A percentile compares a stretch with the other conserved stretches of the same genome.
Conservation (phyloP, 192 early-diverging fungal species). For the Backusella sp. region DNA sequence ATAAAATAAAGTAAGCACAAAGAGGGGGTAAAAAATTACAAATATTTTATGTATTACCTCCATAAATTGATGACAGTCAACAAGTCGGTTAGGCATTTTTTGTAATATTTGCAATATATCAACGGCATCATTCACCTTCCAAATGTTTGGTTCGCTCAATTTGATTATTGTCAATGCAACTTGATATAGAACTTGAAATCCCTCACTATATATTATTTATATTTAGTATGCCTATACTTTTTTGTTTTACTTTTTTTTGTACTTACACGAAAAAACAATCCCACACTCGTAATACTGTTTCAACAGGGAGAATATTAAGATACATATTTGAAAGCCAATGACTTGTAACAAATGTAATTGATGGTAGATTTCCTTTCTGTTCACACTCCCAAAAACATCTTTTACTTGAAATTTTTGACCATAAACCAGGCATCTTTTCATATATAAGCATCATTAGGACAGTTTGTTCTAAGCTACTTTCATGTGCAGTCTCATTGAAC, state of each 20-base stretch:
- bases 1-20: not conserved
- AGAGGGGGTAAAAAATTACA: not conserved
- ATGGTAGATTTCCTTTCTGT: constrained; percentile 54
- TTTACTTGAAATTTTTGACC: constrained; percentile 44
- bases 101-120: constrained; percentile 55
- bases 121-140: constrained; percentile 51
- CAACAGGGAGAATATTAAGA: constrained; percentile 74
- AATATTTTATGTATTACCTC: constrained; percentile 25
- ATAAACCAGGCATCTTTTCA: constrained; percentile 49
- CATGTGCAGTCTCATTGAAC: constrained; percentile 73
- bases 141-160: constrained; percentile 61
- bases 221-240: not conserved
- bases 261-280: constrained; percentile 63
- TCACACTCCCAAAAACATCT: constrained; percentile 46
- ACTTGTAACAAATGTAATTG: constrained; percentile 72
- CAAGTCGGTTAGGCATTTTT: constrained; percentile 54
- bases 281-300: constrained; percentile 67
- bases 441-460: constrained; percentile 62
- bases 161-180: constrained; percentile 69
- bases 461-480: constrained; percentile 68
- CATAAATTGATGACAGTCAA: constrained; percentile 60
- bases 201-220: not conserved
- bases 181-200: constrained; percentile 67
- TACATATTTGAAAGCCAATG: constrained; percentile 85
- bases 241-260: not conserved